Evolutionary conservation across 2,329 filamentous ascomycete species (phyloP).

Genomic region (Cladorrhinum sp.): DNA sequence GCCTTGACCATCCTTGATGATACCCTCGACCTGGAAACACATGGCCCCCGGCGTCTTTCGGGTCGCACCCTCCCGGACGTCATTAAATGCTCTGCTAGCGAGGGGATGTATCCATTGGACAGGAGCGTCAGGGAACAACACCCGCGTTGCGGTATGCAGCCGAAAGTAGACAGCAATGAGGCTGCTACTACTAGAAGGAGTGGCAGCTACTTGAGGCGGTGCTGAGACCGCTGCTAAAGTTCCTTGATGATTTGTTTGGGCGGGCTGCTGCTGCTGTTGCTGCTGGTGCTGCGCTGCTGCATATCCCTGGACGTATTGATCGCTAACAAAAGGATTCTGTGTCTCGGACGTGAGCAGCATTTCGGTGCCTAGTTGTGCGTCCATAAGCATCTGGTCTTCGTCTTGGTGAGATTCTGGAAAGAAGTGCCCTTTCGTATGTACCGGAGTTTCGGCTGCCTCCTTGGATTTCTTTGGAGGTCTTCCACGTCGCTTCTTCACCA

Average conservation of each 20-base stretch:
- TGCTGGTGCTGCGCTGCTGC: constrained; percentile 7
- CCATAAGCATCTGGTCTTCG: constrained; percentile 27
- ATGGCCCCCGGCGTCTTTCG: constrained; percentile 59
- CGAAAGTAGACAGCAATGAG: constrained; percentile 62
- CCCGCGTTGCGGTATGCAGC: constrained; percentile 61
- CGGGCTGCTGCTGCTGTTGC: constrained; percentile 8
- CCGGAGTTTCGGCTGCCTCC: not conserved
- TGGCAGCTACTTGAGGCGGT: not conserved
- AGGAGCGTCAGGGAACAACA: constrained; percentile 41
- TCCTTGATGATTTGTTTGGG: constrained; percentile 6
- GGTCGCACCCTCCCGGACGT: constrained; percentile 60
- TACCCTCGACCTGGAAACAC: constrained; percentile 62
- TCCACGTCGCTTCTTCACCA: constrained; percentile 3
- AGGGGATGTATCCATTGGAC: constrained; percentile 66
- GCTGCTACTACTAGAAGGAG: constrained; percentile 1
- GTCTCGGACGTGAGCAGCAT: constrained; percentile 39
- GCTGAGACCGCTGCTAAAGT: constrained; percentile 6
- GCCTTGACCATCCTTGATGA: constrained; percentile 58
- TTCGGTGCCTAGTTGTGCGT: constrained; percentile 38
- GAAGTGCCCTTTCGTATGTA: constrained; percentile 61
- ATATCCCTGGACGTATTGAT: constrained; percentile 16
- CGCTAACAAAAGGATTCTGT: constrained; percentile 29
- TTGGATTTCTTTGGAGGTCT: not conserved
- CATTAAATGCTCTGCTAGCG: constrained; percentile 52
- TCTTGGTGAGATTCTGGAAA: constrained; percentile 37